Conservation (phyloP, 805 yeast genomes). For the Nakazawaea populi region DNA sequence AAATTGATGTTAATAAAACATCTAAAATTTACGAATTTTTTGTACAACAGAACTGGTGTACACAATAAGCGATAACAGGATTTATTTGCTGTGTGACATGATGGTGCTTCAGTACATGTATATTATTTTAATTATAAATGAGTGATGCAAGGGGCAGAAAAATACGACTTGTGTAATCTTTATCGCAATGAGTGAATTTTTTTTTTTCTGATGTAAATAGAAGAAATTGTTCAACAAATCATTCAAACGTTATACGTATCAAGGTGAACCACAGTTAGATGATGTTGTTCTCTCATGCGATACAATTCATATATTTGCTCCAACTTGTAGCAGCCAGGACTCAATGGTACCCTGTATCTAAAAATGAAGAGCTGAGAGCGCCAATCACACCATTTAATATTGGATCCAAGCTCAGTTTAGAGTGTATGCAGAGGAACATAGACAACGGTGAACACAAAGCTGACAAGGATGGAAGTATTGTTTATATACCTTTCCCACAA, state of each 20-base stretch:
- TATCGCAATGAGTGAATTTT: too few relatives aligned
- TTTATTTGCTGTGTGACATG: background rate
- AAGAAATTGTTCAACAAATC: too few relatives aligned
- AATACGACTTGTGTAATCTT: too few relatives aligned
- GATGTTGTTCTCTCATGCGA: background rate
- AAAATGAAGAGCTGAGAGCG: background rate
- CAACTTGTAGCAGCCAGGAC: background rate
- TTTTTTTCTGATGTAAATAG: too few relatives aligned
- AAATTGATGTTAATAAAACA: conserved; percentile 83
- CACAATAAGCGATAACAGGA: background rate
- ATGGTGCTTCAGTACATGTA: background rate
- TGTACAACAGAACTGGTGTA: conserved; percentile 85
- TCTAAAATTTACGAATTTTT: conserved; percentile 89
- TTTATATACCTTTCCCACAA: conserved; percentile 51
- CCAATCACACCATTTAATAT: conserved; percentile 7
- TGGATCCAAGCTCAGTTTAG: conserved; percentile 41
- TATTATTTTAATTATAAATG: too few relatives aligned
- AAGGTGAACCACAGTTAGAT: background rate
- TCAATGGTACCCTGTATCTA: conserved; percentile 7
- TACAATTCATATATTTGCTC: background rate
- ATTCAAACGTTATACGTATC: background rate
- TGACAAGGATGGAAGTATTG: conserved; percentile 52
- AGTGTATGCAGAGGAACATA: conserved; percentile 63
- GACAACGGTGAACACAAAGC: conserved; percentile 74
- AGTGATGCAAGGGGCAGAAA: too few relatives aligned